Base-by-base conservation (phyloP, 73 alveolate genomes). In the Paramecium caudatum region DNA sequence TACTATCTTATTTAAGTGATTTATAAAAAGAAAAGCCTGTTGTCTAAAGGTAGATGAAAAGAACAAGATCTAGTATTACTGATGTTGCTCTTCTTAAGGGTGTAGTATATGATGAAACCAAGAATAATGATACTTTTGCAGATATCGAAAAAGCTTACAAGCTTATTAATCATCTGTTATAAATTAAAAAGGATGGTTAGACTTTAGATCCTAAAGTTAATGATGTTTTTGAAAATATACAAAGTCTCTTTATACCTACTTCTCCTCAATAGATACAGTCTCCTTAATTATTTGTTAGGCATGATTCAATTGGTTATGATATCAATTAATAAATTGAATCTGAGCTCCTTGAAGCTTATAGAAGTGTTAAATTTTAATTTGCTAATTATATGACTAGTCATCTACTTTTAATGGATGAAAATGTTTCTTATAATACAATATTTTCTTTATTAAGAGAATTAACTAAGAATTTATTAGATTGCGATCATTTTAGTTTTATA, bases 31-130 rank as follows among this genome's bases (percentile, higher is more conserved):
- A 36, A 27, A 74, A 74, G 65, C 46, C 49, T 17, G 32, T 21
- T 41, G 43, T 74, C 17, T 6, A 74, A 13, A 74, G 88, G 32
- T n/a, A 41, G 15, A 21, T 39, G 39, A 74, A 74, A 9, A 19
- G 88, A 23, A 74, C 69, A 6, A 36, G 88, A 37, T 74, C 88
- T 21, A 74, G 88, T 13, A 74, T 74, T 74, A 74, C 88, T n/a
- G 88, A 74, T 74, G 47, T 74, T 21, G 50, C 30, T 68, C 84
- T 37, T n/a, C 17, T 68, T 32, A 68, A 68, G 30, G 84, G 84
- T 34, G n/a, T 68, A 3, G 8, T 32, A 2, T 34, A 34, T 32
- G 84, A 68, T 68, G 84, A 68, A 34, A 6, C 37, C 0, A 32
- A 68, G 37, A 17, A 13, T 12, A 37, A 34, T 10, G 47, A 68